These are phyloP conservation scores for Eimeria maxima DNA, from an alignment of 169 alveolate genomes.

Conservation along the genomic window DNA sequence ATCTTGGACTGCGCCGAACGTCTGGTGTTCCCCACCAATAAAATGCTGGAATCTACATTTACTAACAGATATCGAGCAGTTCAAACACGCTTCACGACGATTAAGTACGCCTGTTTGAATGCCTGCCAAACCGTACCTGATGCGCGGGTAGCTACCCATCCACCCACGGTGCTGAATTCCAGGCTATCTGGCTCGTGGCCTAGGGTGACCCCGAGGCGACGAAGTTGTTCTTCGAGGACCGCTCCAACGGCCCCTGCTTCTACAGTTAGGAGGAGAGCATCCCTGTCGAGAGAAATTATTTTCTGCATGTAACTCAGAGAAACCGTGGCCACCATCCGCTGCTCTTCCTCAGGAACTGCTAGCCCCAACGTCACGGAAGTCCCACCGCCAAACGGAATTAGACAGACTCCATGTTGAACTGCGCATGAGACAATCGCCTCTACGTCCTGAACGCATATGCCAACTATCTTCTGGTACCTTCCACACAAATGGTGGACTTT, in stretches of 20 bases:
- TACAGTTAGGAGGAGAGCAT: constrained; percentile 90
- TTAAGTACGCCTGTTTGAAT: background rate
- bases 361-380: constrained; percentile 92
- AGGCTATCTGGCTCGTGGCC: constrained; percentile 95
- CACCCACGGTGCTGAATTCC: constrained; percentile 93
- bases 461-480: background rate
- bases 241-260: constrained; percentile 93
- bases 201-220: constrained; percentile 89
- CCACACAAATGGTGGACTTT: background rate
- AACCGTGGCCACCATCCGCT: constrained; percentile 90
- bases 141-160: constrained; percentile 94
- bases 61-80: background rate
- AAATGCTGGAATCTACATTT: background rate
- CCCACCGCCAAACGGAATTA: constrained; percentile 94
- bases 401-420: constrained; percentile 85
- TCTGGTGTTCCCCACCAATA: background rate
- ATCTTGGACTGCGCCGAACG: background rate
- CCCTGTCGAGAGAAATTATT: constrained; percentile 89
- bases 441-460: constrained; percentile 85
- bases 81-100: background rate
- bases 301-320: constrained; percentile 90
- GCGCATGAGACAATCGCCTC: constrained; percentile 89
- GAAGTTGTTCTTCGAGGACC: constrained; percentile 91
- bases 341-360: constrained; percentile 75
- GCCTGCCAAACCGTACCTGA: constrained; percentile 79